Conservation (phyloP, 208 protist species). For the Trypanosoma grayi region DNA sequence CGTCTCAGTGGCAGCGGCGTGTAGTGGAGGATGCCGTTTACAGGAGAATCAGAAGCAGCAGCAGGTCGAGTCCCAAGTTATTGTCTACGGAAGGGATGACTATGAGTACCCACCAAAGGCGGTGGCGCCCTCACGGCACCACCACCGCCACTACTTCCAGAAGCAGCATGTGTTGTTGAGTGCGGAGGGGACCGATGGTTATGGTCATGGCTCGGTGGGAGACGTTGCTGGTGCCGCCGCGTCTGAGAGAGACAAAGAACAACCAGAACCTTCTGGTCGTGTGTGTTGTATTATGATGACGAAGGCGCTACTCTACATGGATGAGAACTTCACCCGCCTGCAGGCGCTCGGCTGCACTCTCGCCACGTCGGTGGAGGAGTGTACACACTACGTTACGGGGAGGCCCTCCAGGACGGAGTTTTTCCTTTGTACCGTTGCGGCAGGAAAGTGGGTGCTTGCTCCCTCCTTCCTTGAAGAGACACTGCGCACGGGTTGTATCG, state of each 20-base stretch:
- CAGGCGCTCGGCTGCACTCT: constrained; percentile 15
- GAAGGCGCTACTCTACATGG: constrained; percentile 10
- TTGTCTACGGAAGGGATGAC: constrained; percentile 2
- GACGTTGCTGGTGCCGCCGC: neutral
- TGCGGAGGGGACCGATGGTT: neutral
- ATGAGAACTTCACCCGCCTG: constrained; percentile 1
- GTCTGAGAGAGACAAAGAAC: neutral
- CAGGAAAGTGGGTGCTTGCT: constrained; percentile 64
- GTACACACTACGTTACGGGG: constrained; percentile 72
- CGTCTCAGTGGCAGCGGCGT: no score
- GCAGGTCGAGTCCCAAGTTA: constrained; percentile 21
- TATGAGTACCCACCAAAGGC: neutral
- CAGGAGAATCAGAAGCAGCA: no score
- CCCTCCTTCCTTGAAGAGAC: constrained; percentile 47
- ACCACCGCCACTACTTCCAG: neutral
- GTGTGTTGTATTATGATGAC: constrained; percentile 23
- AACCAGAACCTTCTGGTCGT: neutral
- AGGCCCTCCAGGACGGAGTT: constrained; percentile 56
- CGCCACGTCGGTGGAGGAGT: constrained; percentile 42
- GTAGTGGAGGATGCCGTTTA: no score
- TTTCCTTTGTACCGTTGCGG: constrained; percentile 58
- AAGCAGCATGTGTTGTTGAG: neutral
- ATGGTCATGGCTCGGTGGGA: no score
- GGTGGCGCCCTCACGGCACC: no score
- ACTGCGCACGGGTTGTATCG: constrained; percentile 28